A percentile compares a stretch with the other conserved stretches of the same genome.
These are phyloP conservation scores for Tetracentron sinense DNA, from an alignment of 164 flowering plant species.

Conservation along the genomic window DNA sequence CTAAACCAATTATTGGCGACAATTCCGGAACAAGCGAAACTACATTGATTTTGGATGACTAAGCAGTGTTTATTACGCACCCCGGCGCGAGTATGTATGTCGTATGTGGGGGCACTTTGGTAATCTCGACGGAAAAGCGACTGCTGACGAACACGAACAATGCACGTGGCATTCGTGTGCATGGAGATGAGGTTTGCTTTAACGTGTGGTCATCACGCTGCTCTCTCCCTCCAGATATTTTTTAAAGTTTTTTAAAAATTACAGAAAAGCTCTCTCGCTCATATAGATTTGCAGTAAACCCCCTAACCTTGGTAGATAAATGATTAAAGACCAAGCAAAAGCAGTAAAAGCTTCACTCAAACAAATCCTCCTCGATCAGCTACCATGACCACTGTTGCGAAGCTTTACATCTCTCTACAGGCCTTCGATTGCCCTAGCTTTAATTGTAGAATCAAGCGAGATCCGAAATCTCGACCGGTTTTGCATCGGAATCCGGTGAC, in stretches of 20 bases:
- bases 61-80: no score
- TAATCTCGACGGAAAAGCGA: not conserved
- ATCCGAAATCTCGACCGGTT: conserved; percentile 14
- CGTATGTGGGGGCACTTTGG: not conserved
- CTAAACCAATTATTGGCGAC: no score
- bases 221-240: conserved; percentile 13
- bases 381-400: conserved; percentile 50
- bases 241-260: not conserved
- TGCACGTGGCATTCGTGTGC: conserved; percentile 38
- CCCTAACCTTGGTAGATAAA: not conserved
- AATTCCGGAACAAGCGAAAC: no score
- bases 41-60: no score
- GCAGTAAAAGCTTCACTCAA: not conserved
- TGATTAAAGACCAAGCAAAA: no score
- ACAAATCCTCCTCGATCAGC: not conserved
- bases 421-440: conserved; percentile 22
- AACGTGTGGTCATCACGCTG: conserved; percentile 92
- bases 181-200: conserved; percentile 50
- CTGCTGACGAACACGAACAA: conserved; percentile 8
- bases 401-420: conserved; percentile 39
- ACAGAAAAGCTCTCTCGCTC: no score
- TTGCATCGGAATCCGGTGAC: conserved; percentile 12
- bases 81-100: no score
- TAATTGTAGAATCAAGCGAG: conserved; percentile 10
- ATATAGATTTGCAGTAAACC: not conserved